These are phyloP conservation scores for Suhomyces anneliseae DNA, from an alignment of 1,139 yeast genomes.

Conservation along the genomic window DNA sequence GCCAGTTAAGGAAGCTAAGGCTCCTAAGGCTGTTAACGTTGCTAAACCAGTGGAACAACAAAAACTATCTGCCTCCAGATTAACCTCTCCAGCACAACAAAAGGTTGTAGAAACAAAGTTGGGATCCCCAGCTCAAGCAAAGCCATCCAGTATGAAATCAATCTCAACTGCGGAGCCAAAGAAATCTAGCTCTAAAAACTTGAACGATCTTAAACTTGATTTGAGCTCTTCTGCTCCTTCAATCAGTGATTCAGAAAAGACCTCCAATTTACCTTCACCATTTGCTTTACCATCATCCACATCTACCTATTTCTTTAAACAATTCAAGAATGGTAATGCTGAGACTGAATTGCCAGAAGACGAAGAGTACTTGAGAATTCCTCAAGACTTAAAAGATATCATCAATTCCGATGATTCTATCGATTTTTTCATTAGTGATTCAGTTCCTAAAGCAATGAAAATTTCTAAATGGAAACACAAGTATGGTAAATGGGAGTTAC, in stretches of 20 bases:
- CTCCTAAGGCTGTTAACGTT: no score
- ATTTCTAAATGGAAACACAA: slow-evolving; percentile 47
- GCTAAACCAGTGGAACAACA: no score
- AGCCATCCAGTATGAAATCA: neutral
- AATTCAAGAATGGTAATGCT: slow-evolving; percentile 12
- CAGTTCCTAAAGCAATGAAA: slow-evolving; percentile 38
- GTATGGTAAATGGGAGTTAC: slow-evolving; percentile 49
- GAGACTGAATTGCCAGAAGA: slow-evolving; percentile 2
- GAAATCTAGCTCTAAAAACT: neutral
- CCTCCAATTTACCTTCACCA: slow-evolving; percentile 34
- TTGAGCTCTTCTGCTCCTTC: neutral
- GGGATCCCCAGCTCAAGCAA: neutral
- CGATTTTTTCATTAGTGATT: slow-evolving; percentile 40
- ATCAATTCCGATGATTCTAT: slow-evolving; percentile 43
- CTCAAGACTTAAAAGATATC: slow-evolving; percentile 36
- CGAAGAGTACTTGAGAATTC: slow-evolving; percentile 26
- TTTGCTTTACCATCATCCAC: slow-evolving; percentile 51
- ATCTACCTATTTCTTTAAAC: slow-evolving; percentile 41
- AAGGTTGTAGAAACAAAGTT: neutral
- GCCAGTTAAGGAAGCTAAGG: no score
- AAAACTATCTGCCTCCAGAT: no score
- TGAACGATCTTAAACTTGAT: slow-evolving; percentile 1
- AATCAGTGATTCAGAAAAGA: neutral
- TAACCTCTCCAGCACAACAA: neutral
- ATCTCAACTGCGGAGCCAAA: neutral